Conservation (phyloP, 2,329 filamentous ascomycete species). For the Cladosporium sp. region DNA sequence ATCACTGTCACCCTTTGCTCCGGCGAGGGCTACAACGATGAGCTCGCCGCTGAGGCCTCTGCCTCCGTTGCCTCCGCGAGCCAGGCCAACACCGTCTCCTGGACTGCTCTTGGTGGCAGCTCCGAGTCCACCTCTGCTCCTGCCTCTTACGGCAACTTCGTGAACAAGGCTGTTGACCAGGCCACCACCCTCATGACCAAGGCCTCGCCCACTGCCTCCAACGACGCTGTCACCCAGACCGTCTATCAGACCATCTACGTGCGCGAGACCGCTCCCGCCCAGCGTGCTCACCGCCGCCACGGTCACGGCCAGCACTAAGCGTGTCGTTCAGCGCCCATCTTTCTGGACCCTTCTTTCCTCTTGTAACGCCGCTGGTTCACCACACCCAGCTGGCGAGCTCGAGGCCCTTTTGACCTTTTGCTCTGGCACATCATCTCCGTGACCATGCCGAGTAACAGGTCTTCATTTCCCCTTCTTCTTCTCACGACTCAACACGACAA, state of each 20-base stretch:
- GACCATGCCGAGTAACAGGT: background rate
- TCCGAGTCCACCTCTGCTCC: background rate
- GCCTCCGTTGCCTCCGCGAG: slow-evolving; percentile 23
- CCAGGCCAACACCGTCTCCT: slow-evolving; percentile 21
- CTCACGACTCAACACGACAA: slow-evolving; percentile 2
- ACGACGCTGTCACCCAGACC: slow-evolving; percentile 3
- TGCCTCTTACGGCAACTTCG: background rate
- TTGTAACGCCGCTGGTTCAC: background rate
- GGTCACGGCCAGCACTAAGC: slow-evolving; percentile 8
- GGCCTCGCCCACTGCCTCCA: slow-evolving; percentile 4
- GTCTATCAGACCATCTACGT: slow-evolving; percentile 5
- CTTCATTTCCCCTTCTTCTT: background rate
- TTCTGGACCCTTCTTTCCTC: slow-evolving; percentile 6
- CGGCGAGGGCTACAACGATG: slow-evolving; percentile 21
- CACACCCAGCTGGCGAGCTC: background rate
- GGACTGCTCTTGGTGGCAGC: background rate
- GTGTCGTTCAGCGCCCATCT: slow-evolving; percentile 3
- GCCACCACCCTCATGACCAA: slow-evolving; percentile 8
- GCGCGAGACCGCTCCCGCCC: slow-evolving; percentile 7
- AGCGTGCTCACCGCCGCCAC: slow-evolving; percentile 5
- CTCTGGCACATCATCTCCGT: background rate
- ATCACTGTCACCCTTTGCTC: slow-evolving; percentile 37
- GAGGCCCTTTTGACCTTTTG: background rate
- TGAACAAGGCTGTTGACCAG: slow-evolving; percentile 1
- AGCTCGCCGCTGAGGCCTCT: slow-evolving; percentile 12